Base-by-base conservation (phyloP, 2,329 filamentous ascomycete species). In the Penicillium sp. region DNA sequence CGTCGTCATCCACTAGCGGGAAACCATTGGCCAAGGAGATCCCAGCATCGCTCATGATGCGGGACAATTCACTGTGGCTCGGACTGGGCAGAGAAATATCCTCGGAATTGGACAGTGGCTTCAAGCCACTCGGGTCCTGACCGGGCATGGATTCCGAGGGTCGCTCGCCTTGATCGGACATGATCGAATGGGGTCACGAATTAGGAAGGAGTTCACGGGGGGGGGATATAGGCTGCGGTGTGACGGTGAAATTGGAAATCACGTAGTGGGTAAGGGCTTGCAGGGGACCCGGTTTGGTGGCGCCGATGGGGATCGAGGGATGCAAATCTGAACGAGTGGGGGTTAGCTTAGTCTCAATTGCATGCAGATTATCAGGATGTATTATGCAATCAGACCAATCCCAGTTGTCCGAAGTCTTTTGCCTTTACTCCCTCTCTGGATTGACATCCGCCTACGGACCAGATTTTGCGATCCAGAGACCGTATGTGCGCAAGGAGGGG, bases 101-200 rank as follows among this genome's bases (percentile, higher is more conserved):
- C 12, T 58, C 55, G 6, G 42, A 51, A 41, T 61, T 61, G 10
- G 59, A 60, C 28, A 56, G 39, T n/a, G 57, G 56, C 35, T 55
- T 57, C 37, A 61, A 33, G 15, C 54, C 55, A 30, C 51, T 50
- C 23, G 33, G 42, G 9, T 53, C 51, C 16, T 45, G 35, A 26
- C 47, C 47, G 28, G 44, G 52, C 32, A 62, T 55, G 18, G 55
- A 54, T 30, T 62, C 56, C 16, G 54, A 50, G n/a, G 48, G 42
- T 13, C 50, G 51, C 35, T 60, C 46, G 37, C 42, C 50, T 22
- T 50, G 49, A 34, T 61, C 56, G 32, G 59, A 56, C 59, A 62
- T 62, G 34, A 30, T 48, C 17, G 20, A 18, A 7, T 17, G 13
- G 22, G 32, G 20, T n/a, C n/a, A n/a, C n/a, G 30, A 14, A 41